phyloP scores from a whole-genome alignment of 257 asterid genomes.

The Ocimum tenuiflorum region DNA sequence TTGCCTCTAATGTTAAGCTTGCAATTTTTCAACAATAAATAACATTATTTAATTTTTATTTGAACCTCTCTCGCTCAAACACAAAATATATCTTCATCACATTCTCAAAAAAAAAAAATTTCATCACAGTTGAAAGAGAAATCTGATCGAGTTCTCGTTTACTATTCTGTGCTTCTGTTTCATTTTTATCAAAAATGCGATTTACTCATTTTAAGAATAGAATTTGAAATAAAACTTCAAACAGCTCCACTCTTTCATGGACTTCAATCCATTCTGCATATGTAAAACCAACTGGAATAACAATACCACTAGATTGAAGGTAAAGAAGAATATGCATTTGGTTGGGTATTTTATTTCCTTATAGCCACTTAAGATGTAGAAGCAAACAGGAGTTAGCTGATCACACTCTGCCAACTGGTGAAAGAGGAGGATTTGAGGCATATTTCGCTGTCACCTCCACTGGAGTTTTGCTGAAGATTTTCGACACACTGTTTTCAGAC shows the following conservation, averaged over 20 bases:
- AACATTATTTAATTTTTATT: too few species aligned
- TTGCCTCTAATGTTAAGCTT: too few species aligned
- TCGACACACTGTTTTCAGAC: constrained; percentile 17
- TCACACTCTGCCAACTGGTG: constrained; percentile 49
- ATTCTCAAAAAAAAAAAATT: too few species aligned
- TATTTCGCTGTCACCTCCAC: constrained; percentile 34
- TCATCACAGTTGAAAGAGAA: too few species aligned
- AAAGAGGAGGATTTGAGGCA: constrained; percentile 37
- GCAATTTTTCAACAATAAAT: too few species aligned
- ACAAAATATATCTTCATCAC: too few species aligned
- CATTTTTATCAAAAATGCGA: too few species aligned
- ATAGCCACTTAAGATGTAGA: background rate
- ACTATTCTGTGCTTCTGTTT: background rate
- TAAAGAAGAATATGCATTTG: background rate
- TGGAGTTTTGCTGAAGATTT: constrained; percentile 12
- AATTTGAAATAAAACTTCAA: background rate
- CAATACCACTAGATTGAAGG: background rate
- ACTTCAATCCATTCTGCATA: background rate
- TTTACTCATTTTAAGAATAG: background rate
- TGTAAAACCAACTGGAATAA: background rate
- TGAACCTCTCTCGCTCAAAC: too few species aligned
- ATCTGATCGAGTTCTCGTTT: background rate
- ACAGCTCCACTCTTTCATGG: background rate
- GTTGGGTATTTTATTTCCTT: constrained; percentile 7
- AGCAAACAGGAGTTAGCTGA: background rate